Conservation (phyloP, 441 rosid genomes). For the Pelargonium australe region DNA sequence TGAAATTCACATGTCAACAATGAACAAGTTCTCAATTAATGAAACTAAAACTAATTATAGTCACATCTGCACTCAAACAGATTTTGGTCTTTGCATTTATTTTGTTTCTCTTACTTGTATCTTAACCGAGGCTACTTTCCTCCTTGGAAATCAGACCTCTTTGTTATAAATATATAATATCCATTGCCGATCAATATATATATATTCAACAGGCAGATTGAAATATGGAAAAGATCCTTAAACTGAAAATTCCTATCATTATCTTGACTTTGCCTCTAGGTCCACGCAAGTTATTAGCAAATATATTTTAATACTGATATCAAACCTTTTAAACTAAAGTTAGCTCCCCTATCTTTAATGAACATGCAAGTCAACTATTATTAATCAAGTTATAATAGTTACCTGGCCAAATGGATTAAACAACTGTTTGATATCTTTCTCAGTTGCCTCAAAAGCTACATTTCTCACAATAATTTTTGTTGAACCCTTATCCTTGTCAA, state of each 20-base stretch:
- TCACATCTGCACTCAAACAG: background rate
- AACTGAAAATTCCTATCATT: background rate
- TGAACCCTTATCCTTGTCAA: constrained; percentile 52
- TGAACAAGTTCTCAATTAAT: background rate
- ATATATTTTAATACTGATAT: background rate
- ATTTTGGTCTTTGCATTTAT: too few species aligned
- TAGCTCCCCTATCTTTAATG: background rate
- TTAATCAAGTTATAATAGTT: constrained; percentile 9
- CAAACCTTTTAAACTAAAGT: background rate
- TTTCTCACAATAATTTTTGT: constrained; percentile 76
- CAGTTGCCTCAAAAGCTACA: constrained; percentile 90
- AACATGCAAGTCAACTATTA: background rate
- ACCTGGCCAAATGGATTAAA: constrained; percentile 95
- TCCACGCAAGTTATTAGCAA: background rate
- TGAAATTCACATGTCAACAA: background rate
- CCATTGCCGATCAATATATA: too few species aligned
- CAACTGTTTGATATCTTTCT: constrained; percentile 74
- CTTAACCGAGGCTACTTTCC: too few species aligned
- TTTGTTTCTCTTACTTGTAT: too few species aligned
- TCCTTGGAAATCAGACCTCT: too few species aligned
- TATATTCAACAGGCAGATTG: background rate
- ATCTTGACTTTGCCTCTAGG: background rate
- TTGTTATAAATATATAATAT: too few species aligned
- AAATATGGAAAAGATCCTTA: background rate
- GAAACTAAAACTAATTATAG: background rate